Evolutionary conservation across 2,329 filamentous ascomycete species (phyloP).

Genomic region (Alternaria triticina): DNA sequence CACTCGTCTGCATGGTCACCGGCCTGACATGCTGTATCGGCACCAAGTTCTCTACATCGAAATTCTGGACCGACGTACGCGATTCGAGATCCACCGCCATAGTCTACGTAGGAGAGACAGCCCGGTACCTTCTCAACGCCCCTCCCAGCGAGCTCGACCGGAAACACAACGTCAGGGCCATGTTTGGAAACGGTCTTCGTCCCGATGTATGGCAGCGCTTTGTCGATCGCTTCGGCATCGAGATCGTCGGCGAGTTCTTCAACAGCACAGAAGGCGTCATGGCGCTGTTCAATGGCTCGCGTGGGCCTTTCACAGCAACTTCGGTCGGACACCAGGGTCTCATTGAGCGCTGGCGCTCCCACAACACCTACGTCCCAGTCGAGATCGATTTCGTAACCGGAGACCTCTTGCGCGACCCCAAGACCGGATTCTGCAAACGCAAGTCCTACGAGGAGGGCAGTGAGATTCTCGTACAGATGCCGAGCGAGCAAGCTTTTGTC

Average conservation of each 20-base stretch:
- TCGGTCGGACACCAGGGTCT: constrained; percentile 75
- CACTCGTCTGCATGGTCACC: constrained; percentile 61
- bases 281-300: constrained; percentile 64
- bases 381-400: constrained; percentile 72
- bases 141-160: constrained; percentile 68
- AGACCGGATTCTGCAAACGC: constrained; percentile 71
- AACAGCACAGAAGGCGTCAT: constrained; percentile 78
- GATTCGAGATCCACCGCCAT: constrained; percentile 73
- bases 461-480: constrained; percentile 74
- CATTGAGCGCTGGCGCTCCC: constrained; percentile 60
- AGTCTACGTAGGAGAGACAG: constrained; percentile 79
- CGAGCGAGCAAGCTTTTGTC: constrained; percentile 64
- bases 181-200: constrained; percentile 71
- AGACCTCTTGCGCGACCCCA: constrained; percentile 68
- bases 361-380: constrained; percentile 68
- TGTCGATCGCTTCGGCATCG: constrained; percentile 67
- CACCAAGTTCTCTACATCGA: constrained; percentile 70
- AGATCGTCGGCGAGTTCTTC: constrained; percentile 75
- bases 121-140: constrained; percentile 73
- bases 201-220: constrained; percentile 74
- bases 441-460: constrained; percentile 71
- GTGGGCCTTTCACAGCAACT: constrained; percentile 66
- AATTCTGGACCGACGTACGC: constrained; percentile 75
- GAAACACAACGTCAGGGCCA: constrained; percentile 63
- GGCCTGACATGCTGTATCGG: constrained; percentile 68